Conservation (phyloP, 73 alveolate genomes). For the Uronychia setigera region DNA sequence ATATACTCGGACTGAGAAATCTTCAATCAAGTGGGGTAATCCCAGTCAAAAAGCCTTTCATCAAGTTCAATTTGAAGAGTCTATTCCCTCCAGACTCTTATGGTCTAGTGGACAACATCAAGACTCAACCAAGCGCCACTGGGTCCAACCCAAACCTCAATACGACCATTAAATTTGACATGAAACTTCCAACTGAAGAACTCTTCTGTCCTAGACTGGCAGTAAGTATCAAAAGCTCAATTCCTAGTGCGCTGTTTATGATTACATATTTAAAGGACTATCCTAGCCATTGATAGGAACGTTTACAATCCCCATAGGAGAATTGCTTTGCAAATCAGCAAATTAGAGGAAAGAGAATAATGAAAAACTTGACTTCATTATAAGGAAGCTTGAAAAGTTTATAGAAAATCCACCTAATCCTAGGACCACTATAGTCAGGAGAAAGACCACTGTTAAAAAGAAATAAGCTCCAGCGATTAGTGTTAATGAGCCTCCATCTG, state of each 20-base stretch:
- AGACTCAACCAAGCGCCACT: slow-evolving; percentile 94
- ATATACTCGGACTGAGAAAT: slow-evolving; percentile 89
- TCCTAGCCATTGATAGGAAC: slow-evolving; percentile 91
- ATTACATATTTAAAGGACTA: slow-evolving; percentile 88
- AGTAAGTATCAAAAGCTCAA: not conserved
- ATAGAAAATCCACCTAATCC: not conserved
- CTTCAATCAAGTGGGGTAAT: slow-evolving; percentile 84
- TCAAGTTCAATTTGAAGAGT: slow-evolving; percentile 71
- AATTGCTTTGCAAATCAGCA: slow-evolving; percentile 31
- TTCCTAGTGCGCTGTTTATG: slow-evolving; percentile 83
- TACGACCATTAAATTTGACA: slow-evolving; percentile 83
- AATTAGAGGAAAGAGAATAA: not conserved
- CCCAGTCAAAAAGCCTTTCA: slow-evolving; percentile 97
- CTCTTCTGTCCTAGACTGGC: slow-evolving; percentile 63
- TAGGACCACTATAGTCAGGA: no score
- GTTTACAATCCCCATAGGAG: slow-evolving; percentile 84
- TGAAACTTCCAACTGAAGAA: slow-evolving; percentile 75
- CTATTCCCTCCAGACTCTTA: slow-evolving; percentile 61
- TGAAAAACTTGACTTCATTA: not conserved
- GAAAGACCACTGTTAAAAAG: no score
- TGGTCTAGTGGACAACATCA: slow-evolving; percentile 41
- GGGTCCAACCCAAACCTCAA: slow-evolving; percentile 96
- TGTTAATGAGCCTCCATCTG: no score
- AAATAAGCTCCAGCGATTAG: no score
- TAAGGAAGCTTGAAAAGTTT: not conserved